phyloP scores from a whole-genome alignment of 2,329 filamentous ascomycete species.

The Hysterium pulicare region DNA sequence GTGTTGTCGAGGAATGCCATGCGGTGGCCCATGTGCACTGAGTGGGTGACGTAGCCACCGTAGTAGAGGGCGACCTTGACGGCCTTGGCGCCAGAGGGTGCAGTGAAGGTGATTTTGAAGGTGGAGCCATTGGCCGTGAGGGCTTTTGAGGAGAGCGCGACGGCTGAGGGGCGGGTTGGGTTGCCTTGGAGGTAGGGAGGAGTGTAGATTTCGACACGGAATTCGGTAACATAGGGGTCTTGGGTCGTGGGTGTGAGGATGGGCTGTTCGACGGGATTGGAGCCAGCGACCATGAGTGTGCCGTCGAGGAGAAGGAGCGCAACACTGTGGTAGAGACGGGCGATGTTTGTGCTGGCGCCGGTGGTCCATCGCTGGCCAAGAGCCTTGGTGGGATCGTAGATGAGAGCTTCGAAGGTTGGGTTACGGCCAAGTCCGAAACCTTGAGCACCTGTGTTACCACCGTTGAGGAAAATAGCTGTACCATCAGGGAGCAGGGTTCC shows the following conservation, averaged over 20 bases:
- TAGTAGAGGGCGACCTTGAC: conserved; percentile 55
- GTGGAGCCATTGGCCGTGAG: conserved; percentile 43
- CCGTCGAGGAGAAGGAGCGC: conserved; percentile 59
- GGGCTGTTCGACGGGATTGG: conserved; percentile 59
- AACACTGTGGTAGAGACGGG: conserved; percentile 58
- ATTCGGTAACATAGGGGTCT: conserved; percentile 56
- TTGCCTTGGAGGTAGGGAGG: conserved; percentile 58
- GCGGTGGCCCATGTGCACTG: conserved; percentile 59
- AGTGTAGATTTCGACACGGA: conserved; percentile 60
- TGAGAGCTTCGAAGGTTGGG: conserved; percentile 54
- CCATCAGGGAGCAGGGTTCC: conserved; percentile 59
- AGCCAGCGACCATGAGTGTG: conserved; percentile 57
- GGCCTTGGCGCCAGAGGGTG: conserved; percentile 39
- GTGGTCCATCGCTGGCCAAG: conserved; percentile 51
- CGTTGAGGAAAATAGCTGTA: conserved; percentile 61
- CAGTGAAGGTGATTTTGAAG: conserved; percentile 50
- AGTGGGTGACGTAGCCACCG: conserved; percentile 60
- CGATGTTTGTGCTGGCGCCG: conserved; percentile 42
- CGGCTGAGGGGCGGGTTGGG: conserved; percentile 50
- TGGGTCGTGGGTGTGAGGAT: conserved; percentile 44
- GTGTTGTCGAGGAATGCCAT: conserved; percentile 53
- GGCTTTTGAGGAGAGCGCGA: conserved; percentile 44
- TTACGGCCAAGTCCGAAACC: conserved; percentile 56
- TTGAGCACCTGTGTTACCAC: conserved; percentile 56
- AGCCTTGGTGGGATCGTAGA: conserved; percentile 55